phyloP scores from a whole-genome alignment of 805 yeast species.

The Nakazawaea ambrosiae region DNA sequence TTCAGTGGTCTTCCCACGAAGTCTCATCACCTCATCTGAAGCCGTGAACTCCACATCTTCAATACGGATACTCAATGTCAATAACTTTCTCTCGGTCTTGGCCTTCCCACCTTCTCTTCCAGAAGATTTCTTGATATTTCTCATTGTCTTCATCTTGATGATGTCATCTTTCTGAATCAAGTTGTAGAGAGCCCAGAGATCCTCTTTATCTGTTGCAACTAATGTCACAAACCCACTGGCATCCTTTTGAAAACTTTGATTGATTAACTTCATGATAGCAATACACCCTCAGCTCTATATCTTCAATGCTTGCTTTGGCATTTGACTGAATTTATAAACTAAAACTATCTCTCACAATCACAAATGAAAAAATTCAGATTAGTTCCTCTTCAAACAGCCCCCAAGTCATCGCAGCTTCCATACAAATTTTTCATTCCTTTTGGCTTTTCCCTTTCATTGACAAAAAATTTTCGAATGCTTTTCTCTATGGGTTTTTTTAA shows the following conservation, averaged over 20 bases:
- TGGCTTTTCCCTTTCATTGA: too few relatives aligned
- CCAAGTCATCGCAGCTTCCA: too few relatives aligned
- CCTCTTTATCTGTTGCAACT: constrained; percentile 84
- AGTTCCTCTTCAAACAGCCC: too few relatives aligned
- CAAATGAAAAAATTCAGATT: too few relatives aligned
- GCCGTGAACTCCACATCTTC: constrained; percentile 76
- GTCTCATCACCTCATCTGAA: constrained; percentile 65
- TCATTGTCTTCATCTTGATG: constrained; percentile 57
- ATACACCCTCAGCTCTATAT: background rate
- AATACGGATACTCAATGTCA: constrained; percentile 54
- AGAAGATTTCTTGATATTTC: constrained; percentile 45
- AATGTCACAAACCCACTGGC: constrained; percentile 59
- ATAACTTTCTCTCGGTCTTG: constrained; percentile 44
- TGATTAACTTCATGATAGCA: constrained; percentile 46
- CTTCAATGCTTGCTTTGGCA: background rate
- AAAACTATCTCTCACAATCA: too few relatives aligned
- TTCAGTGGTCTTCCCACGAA: constrained; percentile 68
- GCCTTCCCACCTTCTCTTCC: constrained; percentile 27
- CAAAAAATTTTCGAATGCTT: too few relatives aligned
- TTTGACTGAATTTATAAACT: too few relatives aligned
- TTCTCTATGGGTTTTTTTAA: too few relatives aligned
- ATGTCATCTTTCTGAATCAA: constrained; percentile 72
- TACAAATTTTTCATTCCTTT: too few relatives aligned
- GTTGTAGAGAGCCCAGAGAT: constrained; percentile 83
- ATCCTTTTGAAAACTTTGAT: constrained; percentile 47